These are phyloP conservation scores for Schoenoplectus tabernaemontani DNA, from an alignment of 202 grass and related monocot genomes.

Conservation along the genomic window DNA sequence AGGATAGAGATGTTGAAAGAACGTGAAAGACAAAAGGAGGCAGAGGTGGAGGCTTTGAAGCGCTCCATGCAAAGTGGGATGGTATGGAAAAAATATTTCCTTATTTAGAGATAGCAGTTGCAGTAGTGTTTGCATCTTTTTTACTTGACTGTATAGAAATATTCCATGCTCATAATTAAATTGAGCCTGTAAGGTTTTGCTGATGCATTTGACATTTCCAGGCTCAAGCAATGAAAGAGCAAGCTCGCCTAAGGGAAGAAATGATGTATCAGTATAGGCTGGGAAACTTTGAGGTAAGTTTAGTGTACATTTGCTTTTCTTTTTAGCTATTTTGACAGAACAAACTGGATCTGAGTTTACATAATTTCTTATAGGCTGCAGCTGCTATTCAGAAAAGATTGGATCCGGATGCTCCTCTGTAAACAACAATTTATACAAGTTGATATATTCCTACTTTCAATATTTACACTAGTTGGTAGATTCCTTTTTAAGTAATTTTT, in stretches of 20 bases:
- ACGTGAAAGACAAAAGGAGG: conserved; percentile 82
- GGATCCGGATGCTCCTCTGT: conserved; percentile 86
- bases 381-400: conserved; percentile 92
- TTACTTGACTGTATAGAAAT: not conserved
- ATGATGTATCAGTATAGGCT: conserved; percentile 94
- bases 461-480: not conserved
- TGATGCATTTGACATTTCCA: conserved; percentile 22
- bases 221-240: conserved; percentile 99
- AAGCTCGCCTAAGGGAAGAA: conserved; percentile 83
- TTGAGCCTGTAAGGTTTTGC: not conserved
- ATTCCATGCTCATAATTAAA: not conserved
- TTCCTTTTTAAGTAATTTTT: not conserved
- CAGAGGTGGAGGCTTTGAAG: conserved; percentile 80
- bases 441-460: not conserved
- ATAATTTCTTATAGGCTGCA: conserved; percentile 56
- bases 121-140: not conserved
- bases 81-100: conserved; percentile 44
- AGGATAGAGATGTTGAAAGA: conserved; percentile 75
- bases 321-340: not conserved
- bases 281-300: conserved; percentile 77
- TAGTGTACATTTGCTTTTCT: conserved; percentile 8
- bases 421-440: not conserved
- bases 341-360: not conserved
- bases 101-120: not conserved
- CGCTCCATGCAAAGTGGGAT: conserved; percentile 95